Percentiles rank a stretch among this genome's conserved stretches.
Evolutionary conservation across 441 rosid genomes (phyloP).

Genomic region (Omphalea diandra): DNA sequence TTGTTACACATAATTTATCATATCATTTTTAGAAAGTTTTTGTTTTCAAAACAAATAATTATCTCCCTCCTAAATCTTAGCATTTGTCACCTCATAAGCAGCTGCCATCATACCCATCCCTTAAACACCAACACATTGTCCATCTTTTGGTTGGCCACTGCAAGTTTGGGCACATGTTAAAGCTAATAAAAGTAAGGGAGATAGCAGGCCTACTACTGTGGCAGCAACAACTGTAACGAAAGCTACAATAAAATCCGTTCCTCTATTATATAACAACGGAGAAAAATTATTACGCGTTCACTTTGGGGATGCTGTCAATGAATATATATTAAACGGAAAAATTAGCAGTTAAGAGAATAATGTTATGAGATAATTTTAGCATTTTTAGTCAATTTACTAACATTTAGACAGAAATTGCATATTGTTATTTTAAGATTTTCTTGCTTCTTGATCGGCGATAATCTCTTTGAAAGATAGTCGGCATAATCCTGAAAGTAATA

Average conservation of each 20-base stretch:
- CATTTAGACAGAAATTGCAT: not conserved
- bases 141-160: conserved; percentile 8
- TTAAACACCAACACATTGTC: not conserved
- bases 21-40: too few relatives aligned
- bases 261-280: not conserved
- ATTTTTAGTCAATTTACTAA: not conserved
- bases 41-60: too few relatives aligned
- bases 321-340: too few relatives aligned
- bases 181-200: not conserved
- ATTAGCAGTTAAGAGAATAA: too few relatives aligned
- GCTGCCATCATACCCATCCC: too few relatives aligned
- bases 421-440: not conserved
- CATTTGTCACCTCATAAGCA: too few relatives aligned
- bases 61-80: too few relatives aligned
- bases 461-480: not conserved
- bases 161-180: not conserved
- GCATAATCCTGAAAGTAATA: not conserved
- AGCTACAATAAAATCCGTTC: not conserved
- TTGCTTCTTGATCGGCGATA: not conserved
- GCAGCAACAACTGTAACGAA: conserved; percentile 12
- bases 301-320: too few relatives aligned
- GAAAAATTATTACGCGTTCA: not conserved
- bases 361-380: too few relatives aligned
- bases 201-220: not conserved
- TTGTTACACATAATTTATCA: too few relatives aligned